Evolutionary conservation across 2,329 filamentous ascomycete species (phyloP), one percentile per base, ranked within the genome.

Genomic region (Taxawa tesnikishii): DNA sequence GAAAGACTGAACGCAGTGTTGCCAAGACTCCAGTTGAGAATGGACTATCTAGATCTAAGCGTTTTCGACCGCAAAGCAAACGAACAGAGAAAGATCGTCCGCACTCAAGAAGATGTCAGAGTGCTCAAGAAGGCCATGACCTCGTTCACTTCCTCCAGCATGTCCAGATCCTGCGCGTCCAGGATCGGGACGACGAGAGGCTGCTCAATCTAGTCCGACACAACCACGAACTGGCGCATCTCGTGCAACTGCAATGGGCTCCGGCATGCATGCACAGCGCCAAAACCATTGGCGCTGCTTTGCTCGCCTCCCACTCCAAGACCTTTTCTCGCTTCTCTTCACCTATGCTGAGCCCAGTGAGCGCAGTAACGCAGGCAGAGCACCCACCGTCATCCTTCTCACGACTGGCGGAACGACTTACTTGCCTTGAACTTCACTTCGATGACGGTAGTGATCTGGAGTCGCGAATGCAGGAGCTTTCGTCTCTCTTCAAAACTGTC

Each of bases 351-450:
- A 75, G 71, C 41, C 70, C 73, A 0, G 65, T 70, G 39, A 70
- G 69, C 38, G 70, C 70, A 3, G 50, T 71, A 10, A 59, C 62
- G 7, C 58, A 76, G 9, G 56, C 63, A 19, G 51, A 58, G 21
- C 55, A 60, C 6, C 63, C 65, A 1, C 58, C 65, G 3, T 52
- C 55, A 8, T 63, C 59, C 1, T 53, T 76, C 15, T 55, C 62
- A 3, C 58, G 59, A 3, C 54, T 76, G 23, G 73, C 68, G 4
- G 59, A 61, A 38, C 63, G 69, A n/a, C 53, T 79, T 26, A 73
- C 68, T 9, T 73, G 71, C 44, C 55, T 80, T 12, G 73, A 78
- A 41, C 52, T 80, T 15, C 73, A 75, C 42, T 77, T 78, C 42
- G 67, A 70, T 27, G 70, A 74, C 29, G 60, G 62, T 15, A 55